Evolutionary conservation across 2,329 filamentous ascomycete genomes (phyloP).

Genomic region (Paracorniculantispora psalliotae): DNA sequence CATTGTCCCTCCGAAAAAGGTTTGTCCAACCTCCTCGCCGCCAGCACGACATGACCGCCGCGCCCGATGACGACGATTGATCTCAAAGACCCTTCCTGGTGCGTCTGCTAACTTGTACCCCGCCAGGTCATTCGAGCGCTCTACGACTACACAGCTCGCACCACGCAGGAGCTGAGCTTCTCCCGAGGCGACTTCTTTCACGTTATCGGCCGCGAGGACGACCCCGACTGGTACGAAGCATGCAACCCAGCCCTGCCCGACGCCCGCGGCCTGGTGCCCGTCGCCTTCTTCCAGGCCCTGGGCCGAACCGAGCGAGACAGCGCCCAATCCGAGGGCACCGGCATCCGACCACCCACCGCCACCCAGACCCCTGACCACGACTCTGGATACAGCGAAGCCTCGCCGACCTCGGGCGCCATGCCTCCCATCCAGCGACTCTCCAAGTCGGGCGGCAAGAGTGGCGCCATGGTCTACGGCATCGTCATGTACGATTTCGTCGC

Average conservation of each 20-base stretch:
- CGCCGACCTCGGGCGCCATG: conserved; percentile 20
- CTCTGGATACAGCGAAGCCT: conserved; percentile 64
- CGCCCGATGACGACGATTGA: neutral
- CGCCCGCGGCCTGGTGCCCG: conserved; percentile 86
- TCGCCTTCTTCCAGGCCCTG: conserved; percentile 86
- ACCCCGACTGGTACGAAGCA: conserved; percentile 95
- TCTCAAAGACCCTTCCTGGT: neutral
- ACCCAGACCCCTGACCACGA: conserved; percentile 72
- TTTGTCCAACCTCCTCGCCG: conserved; percentile 38
- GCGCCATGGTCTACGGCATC: conserved; percentile 92
- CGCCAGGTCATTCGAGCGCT: conserved; percentile 92
- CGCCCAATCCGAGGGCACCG: conserved; percentile 56
- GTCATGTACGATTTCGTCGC: conserved; percentile 97
- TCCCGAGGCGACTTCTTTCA: conserved; percentile 96
- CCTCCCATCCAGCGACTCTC: conserved; percentile 37
- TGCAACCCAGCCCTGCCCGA: conserved; percentile 88
- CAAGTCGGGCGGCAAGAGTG: conserved; percentile 49
- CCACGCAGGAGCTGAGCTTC: conserved; percentile 78
- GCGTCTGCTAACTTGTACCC: neutral
- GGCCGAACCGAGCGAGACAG: conserved; percentile 91
- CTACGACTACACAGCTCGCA: conserved; percentile 81
- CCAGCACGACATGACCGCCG: neutral
- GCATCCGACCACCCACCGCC: conserved; percentile 34
- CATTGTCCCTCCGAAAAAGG: conserved; percentile 91
- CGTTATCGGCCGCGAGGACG: conserved; percentile 93